Evolutionary conservation across 495 filamentous ascomycete species (phyloP), one percentile per base, ranked within the genome.

Genomic region (Penicillium roqueforti): DNA sequence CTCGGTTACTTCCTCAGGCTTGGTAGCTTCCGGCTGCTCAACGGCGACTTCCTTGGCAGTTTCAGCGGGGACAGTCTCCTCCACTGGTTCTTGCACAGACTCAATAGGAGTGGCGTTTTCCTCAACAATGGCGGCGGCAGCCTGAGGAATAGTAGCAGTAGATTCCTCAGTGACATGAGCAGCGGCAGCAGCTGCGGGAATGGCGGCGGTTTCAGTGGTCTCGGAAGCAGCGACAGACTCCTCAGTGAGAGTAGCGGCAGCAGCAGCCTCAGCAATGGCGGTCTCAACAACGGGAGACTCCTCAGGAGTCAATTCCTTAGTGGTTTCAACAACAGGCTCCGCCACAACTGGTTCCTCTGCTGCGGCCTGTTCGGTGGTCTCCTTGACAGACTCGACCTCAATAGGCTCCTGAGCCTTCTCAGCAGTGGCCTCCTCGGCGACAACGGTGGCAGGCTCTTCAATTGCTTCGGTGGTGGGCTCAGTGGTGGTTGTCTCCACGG

Each of bases 301-400:
- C 37, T 57, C 34, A 25, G 42, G 34, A 13, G 31, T 34, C 4
- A 23, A 13, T 14, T 57, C 57, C 18, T 56, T 28, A 16, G 48
- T 32, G 39, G 41, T 10, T 29, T 63, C 58, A 20, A 40, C 36
- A 16, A 50, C 47, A 26, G 47, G 43, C 32, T 58, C 58, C 41
- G 57, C 58, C 16, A 46, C 47, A 39, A 44, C 29, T n/a, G 56
- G 31, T 26, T 53, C 53, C 31, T 57, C 48, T 10, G 32, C 36
- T 22, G 44, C 32, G 5, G 28, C 25, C 42, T 65, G 51, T 39
- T 53, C 49, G 39, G 47, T 11, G 11, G 41, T 20, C 47, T 50
- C 48, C 9, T 51, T 18, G 16, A 32, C 48, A 22, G 48, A 28
- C 38, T 42, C 37, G 10, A 6, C 38, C 14, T 37, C 32, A 28